Conservation (phyloP, 208 protist genomes). For the Wallacemonas rigidus region DNA sequence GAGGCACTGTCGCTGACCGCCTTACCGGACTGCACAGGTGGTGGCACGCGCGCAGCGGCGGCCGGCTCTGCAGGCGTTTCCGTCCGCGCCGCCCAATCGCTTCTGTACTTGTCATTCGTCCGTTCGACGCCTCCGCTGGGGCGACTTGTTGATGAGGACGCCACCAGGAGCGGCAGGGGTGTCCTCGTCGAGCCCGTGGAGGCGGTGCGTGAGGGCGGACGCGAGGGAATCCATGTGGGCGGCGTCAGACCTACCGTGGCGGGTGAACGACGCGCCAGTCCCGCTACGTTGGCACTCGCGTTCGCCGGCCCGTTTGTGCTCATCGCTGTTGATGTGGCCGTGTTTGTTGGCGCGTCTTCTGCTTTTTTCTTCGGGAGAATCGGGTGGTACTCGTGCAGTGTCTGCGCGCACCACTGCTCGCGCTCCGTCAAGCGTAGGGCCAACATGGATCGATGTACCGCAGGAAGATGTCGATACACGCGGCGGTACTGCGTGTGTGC, state of each 20-base stretch:
- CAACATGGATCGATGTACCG: background rate
- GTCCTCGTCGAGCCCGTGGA: background rate
- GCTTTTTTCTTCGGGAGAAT: background rate
- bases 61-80: too few species aligned
- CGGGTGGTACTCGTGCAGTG: constrained; percentile 10
- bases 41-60: too few species aligned
- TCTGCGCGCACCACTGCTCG: constrained; percentile 12
- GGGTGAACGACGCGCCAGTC: background rate
- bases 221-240: constrained; percentile 3
- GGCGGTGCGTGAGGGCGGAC: background rate
- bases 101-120: too few species aligned
- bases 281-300: too few species aligned
- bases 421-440: background rate
- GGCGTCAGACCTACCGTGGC: background rate
- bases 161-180: background rate
- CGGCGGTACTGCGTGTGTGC: background rate
- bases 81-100: too few species aligned
- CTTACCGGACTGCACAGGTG: too few species aligned
- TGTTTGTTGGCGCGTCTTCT: background rate
- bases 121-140: too few species aligned
- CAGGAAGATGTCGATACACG: background rate
- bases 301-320: background rate
- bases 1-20: too few species aligned
- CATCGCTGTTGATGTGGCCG: background rate
- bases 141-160: background rate